Evolutionary conservation across 495 filamentous ascomycete species (phyloP), one percentile per base, ranked within the genome.

Genomic region (Xylaria telfairii): DNA sequence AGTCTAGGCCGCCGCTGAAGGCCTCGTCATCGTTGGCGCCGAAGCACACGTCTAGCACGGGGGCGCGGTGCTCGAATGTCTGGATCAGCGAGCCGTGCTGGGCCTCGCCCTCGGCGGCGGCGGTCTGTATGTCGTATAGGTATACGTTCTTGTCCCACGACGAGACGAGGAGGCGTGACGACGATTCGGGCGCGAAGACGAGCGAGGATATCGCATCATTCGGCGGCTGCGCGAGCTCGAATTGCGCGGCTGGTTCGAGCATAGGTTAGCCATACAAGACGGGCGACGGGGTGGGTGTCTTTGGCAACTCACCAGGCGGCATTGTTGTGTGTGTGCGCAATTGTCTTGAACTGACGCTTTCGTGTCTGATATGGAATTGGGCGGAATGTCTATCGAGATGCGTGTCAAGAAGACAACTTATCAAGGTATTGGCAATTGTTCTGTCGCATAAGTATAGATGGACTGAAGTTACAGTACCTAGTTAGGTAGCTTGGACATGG

Each of bases 111-210:
- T 90, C 89, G 54, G 86, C 84, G 60, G 87, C 84, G 71, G 87
- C 85, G 41, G 72, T 70, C 68, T 73, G 69, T 65, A 87, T 80
- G 75, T 97, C 92, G 85, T 99, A 99, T 51, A 97, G 87, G 80
- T 97, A 97, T 30, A 96, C 89, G 79, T 92, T 87, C 80, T 90
- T 93, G 80, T 98, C 96, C 96, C 96, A 99, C 67, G 95, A 99
- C 12, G 95, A 92, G 75, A 94, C 94, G 37, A 97, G 88, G 39
- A 99, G 86, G 64, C 88, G 87, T 56, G 87, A 91, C 15, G 91
- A 84, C 30, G 87, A 83, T 57, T 79, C 75, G 51, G 93, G 92
- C 44, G 93, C 92, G 84, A 97, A 99, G 73, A 89, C 90, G 72
- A 98, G 81, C 6, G 93, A 85, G 65, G 94, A 96, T 75, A 99